Evolutionary conservation across 2,329 filamentous ascomycete genomes (phyloP), one percentile per base, ranked within the genome.

Genomic region (Pleoardoris graminearum): DNA sequence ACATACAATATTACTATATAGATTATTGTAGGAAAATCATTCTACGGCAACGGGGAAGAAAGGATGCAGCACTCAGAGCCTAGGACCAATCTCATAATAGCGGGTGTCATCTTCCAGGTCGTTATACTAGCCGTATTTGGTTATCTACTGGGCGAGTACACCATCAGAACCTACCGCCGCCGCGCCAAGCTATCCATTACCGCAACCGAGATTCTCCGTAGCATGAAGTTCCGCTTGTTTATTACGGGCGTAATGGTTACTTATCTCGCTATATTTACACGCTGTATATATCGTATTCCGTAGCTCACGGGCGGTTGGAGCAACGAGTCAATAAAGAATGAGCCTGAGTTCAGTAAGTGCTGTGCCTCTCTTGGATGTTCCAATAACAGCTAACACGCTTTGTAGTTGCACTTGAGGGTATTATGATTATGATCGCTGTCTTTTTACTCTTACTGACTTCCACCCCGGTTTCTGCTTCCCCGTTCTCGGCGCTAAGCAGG

Each of bases 71-170:
- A 37, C 61, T 10, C 59, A 62, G n/a, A 69, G 80, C 32, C 63
- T 75, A 1, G 82, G 82, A 79, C 81, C 47, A 69, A 82, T 55
- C 76, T 85, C 51, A 84, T 85, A 70, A 79, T 85, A 45, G 77
- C 82, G 0, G 83, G 83, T 61, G 78, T 86, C 36, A 75, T 78
- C 2, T 78, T 81, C 55, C 83, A 85, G 65, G 82, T 86, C 21
- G 75, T 76, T 6, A 79, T 81, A 0, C 68, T 82, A 33, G 65
- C 77, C 7, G 73, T 79, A 58, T 84, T 82, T 58, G 73, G 76
- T 5, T 57, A 61, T 35, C 65, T 78, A 22, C 70, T 74, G 3
- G 57, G 49, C 29, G 75, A 78, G 38, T 79, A 73, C 54, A 50
- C 61, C 7, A 17, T 71, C 37, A 63, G 69, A 27, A 70, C 68